phyloP scores from a whole-genome alignment of 1,284 basidiomycete species.

The Naganishia cerealis region DNA sequence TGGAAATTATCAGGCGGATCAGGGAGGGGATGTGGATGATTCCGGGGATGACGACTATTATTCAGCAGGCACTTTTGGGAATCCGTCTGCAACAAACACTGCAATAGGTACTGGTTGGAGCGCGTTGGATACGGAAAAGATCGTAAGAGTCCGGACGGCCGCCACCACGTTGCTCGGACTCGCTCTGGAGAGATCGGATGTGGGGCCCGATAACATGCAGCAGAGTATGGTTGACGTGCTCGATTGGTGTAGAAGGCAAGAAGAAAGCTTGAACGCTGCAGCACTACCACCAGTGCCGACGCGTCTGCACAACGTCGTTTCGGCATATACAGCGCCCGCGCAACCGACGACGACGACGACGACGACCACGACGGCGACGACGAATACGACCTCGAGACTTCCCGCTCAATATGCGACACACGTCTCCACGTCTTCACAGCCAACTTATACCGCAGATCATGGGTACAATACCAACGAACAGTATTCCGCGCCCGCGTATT shows the following conservation, averaged over 20 bases:
- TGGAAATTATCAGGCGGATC: constrained; percentile 19
- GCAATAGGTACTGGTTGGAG: constrained; percentile 8
- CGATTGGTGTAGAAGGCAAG: constrained; percentile 22
- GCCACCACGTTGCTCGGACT: constrained; percentile 21
- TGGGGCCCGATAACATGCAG: constrained; percentile 18
- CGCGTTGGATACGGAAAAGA: constrained; percentile 19
- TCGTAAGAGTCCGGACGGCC: constrained; percentile 11
- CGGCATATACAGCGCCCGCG: not conserved
- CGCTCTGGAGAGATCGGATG: constrained; percentile 21
- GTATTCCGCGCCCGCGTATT: constrained; percentile 12
- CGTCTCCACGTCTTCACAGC: not conserved
- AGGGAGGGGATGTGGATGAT: constrained; percentile 22
- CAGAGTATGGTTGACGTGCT: constrained; percentile 17
- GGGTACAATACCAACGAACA: constrained; percentile 2
- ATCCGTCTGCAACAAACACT: not conserved
- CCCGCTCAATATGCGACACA: constrained; percentile 3
- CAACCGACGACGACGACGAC: not conserved
- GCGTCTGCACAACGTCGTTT: not conserved
- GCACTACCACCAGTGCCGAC: not conserved
- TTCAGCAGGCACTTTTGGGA: constrained; percentile 9
- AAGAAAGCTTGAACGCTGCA: constrained; percentile 2
- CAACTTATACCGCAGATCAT: not conserved
- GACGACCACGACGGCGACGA: not conserved
- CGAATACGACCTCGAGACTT: constrained; percentile 6
- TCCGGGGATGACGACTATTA: constrained; percentile 25